These are phyloP conservation scores for Harringtonia lauricola DNA, from an alignment of 2,329 filamentous ascomycete genomes.

Conservation along the genomic window DNA sequence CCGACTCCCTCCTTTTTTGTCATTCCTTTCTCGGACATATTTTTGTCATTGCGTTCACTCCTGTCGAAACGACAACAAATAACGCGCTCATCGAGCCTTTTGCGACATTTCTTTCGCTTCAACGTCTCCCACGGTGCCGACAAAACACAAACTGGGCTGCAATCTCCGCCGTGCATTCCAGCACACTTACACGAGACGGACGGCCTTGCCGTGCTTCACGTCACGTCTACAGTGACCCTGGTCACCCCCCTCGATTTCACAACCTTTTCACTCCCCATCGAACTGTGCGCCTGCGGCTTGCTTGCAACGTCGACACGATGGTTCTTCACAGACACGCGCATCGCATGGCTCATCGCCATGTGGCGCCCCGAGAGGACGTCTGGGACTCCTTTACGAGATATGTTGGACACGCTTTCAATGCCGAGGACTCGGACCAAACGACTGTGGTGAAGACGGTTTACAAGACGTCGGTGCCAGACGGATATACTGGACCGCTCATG, in stretches of 20 bases:
- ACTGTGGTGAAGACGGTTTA: slow-evolving; percentile 3
- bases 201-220: too few species aligned
- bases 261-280: too few species aligned
- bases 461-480: slow-evolving; percentile 1
- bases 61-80: too few species aligned
- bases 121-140: too few species aligned
- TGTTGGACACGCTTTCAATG: slow-evolving; percentile 9
- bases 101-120: not conserved
- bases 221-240: too few species aligned
- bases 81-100: too few species aligned
- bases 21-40: not conserved
- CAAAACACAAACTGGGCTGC: too few species aligned
- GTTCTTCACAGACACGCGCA: slow-evolving; percentile 4
- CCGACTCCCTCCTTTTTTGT: slow-evolving; percentile 7
- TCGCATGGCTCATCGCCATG: slow-evolving; percentile 1
- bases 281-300: too few species aligned
- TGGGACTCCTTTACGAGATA: slow-evolving; percentile 11
- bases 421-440: not conserved
- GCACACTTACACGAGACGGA: not conserved
- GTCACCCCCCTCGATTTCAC: not conserved
- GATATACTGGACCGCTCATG: slow-evolving; percentile 4
- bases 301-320: too few species aligned
- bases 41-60: not conserved
- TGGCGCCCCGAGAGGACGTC: not conserved
- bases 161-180: too few species aligned